Base-by-base conservation (phyloP, 148 eudicot species). In the Fagopyrum homotropicum region DNA sequence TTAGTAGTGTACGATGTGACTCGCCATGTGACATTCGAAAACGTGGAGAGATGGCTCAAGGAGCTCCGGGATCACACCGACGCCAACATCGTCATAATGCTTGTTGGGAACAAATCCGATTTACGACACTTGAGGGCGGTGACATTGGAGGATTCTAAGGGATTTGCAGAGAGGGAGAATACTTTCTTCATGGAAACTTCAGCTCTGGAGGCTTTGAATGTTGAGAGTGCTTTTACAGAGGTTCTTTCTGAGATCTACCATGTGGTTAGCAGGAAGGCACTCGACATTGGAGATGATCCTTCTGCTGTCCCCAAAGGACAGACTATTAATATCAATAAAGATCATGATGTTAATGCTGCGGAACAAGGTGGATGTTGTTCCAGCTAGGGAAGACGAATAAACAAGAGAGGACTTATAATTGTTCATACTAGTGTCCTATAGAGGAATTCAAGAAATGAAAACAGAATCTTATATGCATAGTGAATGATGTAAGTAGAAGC, bases 131-230 rank as follows among this genome's bases (percentile, higher is more conserved):
- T 92, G 69, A 88, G 94, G 11, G 91, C 97, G 2, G 97, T 92
- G 5, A 74, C 87, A 0, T 69, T 76, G 0, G 92, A 83, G 17
- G 90, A 89, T 22, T 85, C 94, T 16, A 86, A 81, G 71, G 84
- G 79, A 0, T 92, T 92, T 75, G 89, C 90, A 0, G 91, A 86
- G 45, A 79, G 81, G 45, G 94, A 92, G 80, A 82, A 46, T 68
- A 88, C 80, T 0, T 90, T 84, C 17, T 92, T 92, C 85, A 88
- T 92, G 94, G 97, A 92, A 74, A 92, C 97, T 4, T 92, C 97
- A 0, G 97, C 97, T 9, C 82, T 92, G 0, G 97, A 92, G 73
- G 78, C 97, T 0, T 69, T 92, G 76, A 89, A 89, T 57, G 97
- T 92, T 0, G 97, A 92, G 63, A 89, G 61, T 10, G 97, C 97